A percentile compares a stretch with the other conserved stretches of the same genome.
Evolutionary conservation across 2,329 filamentous ascomycete genomes (phyloP).

Genomic region (Fusarium heterosporum): DNA sequence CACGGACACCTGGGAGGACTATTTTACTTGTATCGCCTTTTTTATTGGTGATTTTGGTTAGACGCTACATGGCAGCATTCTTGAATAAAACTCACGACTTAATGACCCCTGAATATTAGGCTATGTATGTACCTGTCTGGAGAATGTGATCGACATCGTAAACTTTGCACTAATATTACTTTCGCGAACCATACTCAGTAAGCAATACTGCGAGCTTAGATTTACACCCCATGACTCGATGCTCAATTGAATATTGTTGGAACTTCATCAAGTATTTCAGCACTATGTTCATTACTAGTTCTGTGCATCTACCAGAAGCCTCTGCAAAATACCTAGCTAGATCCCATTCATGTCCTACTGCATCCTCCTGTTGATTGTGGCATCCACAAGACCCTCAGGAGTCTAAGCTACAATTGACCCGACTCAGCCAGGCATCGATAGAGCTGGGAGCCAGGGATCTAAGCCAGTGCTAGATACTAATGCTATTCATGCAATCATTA

Average conservation of each 20-base stretch:
- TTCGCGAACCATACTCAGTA: background rate
- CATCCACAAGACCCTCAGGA: conserved; percentile 23
- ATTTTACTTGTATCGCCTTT: conserved; percentile 11
- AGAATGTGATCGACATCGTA: conserved; percentile 21
- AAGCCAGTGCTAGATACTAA: conserved; percentile 50
- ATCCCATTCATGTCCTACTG: conserved; percentile 23
- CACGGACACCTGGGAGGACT: conserved; percentile 8
- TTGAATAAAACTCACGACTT: conserved; percentile 39
- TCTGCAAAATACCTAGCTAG: conserved; percentile 42
- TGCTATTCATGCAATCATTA: conserved; percentile 56
- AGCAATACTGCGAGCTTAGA: background rate
- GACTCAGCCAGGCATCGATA: conserved; percentile 32
- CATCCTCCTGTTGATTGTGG: conserved; percentile 19
- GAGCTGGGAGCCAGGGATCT: conserved; percentile 36
- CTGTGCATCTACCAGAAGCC: conserved; percentile 41
- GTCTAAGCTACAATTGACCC: conserved; percentile 19
- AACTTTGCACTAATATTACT: conserved; percentile 8
- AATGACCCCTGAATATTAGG: conserved; percentile 21
- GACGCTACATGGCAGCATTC: conserved; percentile 23
- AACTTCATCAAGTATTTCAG: conserved; percentile 21
- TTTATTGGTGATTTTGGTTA: conserved; percentile 15
- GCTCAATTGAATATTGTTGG: background rate
- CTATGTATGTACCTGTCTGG: conserved; percentile 1
- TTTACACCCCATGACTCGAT: conserved; percentile 14
- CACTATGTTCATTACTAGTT: conserved; percentile 50